A percentile compares a stretch with the other conserved stretches of the same genome.
phyloP scores from a whole-genome alignment of 2,329 filamentous ascomycete species.

The Xylaria hypoxylon region DNA sequence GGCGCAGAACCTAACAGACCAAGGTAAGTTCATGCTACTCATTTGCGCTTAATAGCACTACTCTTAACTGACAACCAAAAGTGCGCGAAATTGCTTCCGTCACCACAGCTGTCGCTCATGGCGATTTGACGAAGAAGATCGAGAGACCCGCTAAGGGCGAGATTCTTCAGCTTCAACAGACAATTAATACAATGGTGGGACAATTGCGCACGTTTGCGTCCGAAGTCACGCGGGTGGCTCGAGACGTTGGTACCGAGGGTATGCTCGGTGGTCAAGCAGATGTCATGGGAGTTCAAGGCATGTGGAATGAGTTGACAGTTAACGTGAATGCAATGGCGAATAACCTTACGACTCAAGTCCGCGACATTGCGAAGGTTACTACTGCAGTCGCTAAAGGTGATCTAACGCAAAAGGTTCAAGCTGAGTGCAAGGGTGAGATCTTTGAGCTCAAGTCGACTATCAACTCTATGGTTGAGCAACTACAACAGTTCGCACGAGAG shows the following conservation, averaged over 20 bases:
- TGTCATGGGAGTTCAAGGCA: constrained; percentile 85
- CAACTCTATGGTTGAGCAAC: constrained; percentile 98
- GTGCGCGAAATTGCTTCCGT: constrained; percentile 88
- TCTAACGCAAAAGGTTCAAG: constrained; percentile 95
- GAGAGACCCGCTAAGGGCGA: constrained; percentile 83
- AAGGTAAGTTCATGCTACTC: constrained; percentile 59
- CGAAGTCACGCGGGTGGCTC: constrained; percentile 83
- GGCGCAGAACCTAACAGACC: constrained; percentile 84
- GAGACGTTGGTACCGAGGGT: constrained; percentile 86
- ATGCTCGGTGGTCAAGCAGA: constrained; percentile 85
- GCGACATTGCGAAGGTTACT: constrained; percentile 90
- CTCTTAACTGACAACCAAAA: constrained; percentile 45
- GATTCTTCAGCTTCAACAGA: constrained; percentile 85
- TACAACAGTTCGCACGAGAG: constrained; percentile 96
- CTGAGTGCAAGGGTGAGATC: constrained; percentile 91
- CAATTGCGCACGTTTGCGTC: constrained; percentile 85
- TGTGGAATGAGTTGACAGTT: constrained; percentile 89
- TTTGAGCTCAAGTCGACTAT: constrained; percentile 96
- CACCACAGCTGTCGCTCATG: constrained; percentile 84
- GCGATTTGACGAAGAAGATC: constrained; percentile 86
- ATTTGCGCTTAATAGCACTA: background rate
- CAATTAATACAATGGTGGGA: constrained; percentile 91
- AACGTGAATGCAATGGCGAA: constrained; percentile 92
- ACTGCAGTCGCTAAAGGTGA: constrained; percentile 84
- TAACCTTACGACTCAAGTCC: constrained; percentile 87